Base-by-base conservation (phyloP, 306 rosid species). In the Rubus idaeus region DNA sequence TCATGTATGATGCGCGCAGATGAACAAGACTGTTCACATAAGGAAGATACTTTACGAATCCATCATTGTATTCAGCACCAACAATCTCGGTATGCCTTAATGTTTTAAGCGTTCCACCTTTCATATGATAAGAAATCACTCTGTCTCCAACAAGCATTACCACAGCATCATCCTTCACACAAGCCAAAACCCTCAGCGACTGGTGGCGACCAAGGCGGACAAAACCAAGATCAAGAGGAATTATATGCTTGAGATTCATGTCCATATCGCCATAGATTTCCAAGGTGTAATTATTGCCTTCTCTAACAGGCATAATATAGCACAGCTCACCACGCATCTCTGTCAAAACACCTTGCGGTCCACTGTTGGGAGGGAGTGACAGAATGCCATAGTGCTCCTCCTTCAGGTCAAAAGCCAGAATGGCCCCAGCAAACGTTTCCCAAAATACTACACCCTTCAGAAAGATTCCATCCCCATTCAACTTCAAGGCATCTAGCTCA, bases 21-120 rank as follows among this genome's bases (percentile, higher is more conserved):
- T 61, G 74, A 7, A 45, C 83, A 17, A 87, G 81, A 75, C 75
- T 84, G 70, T 87, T 87, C 5, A 84, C 81, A 67, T 84, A 87
- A 5, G 84, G 83, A 42, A 84, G 60, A 77, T 47, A 82, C 73
- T 26, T 75, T 7, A n/a, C 61, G 42, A 30, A 63, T 23, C 47
- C 77, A 50, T 12, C 49, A 8, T 42, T 16, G 46, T 63, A 63
- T 37, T 16, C 68, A 1, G 10, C 45, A 63, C 3, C 63, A 26
- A 4, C n/a, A 14, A 39, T 40, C 47, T 16, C 2, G 21, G 6
- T 7, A 14, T 16, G 11, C 52, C 39, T 18, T 13, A 74, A 20
- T 5, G 45, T 1, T 56, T 40, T 5, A 18, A 45, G 64, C 46
- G 44, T 53, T 60, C 77, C 4, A 26, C 55, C 44, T 68, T 72